phyloP scores from a whole-genome alignment of 2,329 filamentous ascomycete species.

The Cladosporium colombiae region DNA sequence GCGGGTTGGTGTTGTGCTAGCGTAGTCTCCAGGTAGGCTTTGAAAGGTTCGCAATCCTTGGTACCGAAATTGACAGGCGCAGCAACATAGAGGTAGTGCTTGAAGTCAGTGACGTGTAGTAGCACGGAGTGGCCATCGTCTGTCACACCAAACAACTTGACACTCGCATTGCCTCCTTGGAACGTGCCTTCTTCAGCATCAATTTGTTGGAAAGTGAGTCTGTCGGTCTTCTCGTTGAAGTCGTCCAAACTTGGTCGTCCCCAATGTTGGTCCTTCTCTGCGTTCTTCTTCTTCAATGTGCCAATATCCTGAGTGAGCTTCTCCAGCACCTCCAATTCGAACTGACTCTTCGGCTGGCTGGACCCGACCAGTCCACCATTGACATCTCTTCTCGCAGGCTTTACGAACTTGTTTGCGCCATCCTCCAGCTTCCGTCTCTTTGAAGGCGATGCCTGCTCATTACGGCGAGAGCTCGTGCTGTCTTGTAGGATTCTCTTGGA shows the following conservation, averaged over 20 bases:
- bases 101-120: constrained; percentile 91
- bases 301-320: constrained; percentile 93
- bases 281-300: constrained; percentile 79
- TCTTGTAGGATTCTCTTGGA: constrained; percentile 51
- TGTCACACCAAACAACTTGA: constrained; percentile 94
- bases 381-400: constrained; percentile 48
- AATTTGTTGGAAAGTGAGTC: constrained; percentile 90
- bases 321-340: constrained; percentile 91
- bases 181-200: constrained; percentile 89
- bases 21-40: constrained; percentile 75
- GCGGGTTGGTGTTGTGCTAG: constrained; percentile 71
- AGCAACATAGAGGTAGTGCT: constrained; percentile 92
- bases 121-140: constrained; percentile 86
- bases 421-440: constrained; percentile 91
- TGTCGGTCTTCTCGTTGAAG: constrained; percentile 66
- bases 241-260: constrained; percentile 63
- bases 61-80: constrained; percentile 80
- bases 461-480: constrained; percentile 46
- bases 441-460: constrained; percentile 52
- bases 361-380: constrained; percentile 64
- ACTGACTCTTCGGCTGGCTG: constrained; percentile 82
- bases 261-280: constrained; percentile 94
- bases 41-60: constrained; percentile 76
- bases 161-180: constrained; percentile 70
- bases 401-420: constrained; percentile 58